Conservation (phyloP, 768 basidiomycete species). For the Macrolepiota fuliginosa region DNA sequence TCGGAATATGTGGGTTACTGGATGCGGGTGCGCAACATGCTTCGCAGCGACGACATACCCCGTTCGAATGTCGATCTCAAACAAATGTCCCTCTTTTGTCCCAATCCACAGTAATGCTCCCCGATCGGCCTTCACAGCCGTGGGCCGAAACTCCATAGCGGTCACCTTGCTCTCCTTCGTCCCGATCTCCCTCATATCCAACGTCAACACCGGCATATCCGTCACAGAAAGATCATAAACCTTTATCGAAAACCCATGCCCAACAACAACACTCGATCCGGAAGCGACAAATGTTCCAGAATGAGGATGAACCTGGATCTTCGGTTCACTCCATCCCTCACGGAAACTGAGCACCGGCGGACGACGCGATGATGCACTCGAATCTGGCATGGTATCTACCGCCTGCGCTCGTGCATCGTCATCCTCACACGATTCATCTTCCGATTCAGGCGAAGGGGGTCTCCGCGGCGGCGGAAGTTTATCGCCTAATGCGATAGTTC, state of each 20-base stretch:
- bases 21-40: conserved; percentile 58
- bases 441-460: conserved; percentile 38
- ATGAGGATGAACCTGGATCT: conserved; percentile 60
- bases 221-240: conserved; percentile 56
- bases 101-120: conserved; percentile 81
- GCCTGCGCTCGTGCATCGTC: conserved; percentile 47
- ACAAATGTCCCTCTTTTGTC: conserved; percentile 85
- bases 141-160: conserved; percentile 74
- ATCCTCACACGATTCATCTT: conserved; percentile 60
- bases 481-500: conserved; percentile 66
- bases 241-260: conserved; percentile 54
- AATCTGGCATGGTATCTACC: conserved; percentile 62
- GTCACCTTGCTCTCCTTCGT: conserved; percentile 70
- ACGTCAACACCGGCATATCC: conserved; percentile 40
- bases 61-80: conserved; percentile 74
- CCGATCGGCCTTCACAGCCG: conserved; percentile 38
- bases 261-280: conserved; percentile 58
- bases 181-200: conserved; percentile 65
- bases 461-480: conserved; percentile 65
- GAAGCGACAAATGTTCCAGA: conserved; percentile 53
- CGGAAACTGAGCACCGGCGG: conserved; percentile 41
- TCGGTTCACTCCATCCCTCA: conserved; percentile 39
- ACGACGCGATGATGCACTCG: conserved; percentile 62
- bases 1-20: conserved; percentile 75
- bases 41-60: conserved; percentile 58